A percentile compares a stretch with the other conserved stretches of the same genome.
These are phyloP conservation scores for Nematodospora anomalae DNA, from an alignment of 1,139 yeast species.

Conservation along the genomic window DNA sequence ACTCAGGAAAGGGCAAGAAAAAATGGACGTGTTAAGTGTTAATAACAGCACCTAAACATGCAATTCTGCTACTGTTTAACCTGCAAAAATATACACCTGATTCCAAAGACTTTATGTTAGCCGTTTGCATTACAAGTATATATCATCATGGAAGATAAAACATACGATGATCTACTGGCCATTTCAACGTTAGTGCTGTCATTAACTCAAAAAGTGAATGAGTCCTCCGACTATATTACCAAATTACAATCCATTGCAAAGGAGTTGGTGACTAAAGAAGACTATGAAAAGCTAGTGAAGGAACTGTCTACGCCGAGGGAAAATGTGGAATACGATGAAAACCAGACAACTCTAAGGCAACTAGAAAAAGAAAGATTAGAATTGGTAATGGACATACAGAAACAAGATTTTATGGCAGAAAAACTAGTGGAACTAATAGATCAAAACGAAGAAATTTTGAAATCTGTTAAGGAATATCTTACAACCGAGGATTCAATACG, in stretches of 20 bases:
- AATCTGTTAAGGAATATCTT: conserved; percentile 40
- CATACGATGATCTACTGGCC: conserved; percentile 25
- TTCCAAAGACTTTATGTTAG: too few relatives aligned
- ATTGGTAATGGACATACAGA: conserved; percentile 44
- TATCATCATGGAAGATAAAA: conserved; percentile 15
- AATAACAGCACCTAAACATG: neutral
- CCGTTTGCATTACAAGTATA: neutral
- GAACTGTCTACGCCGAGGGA: conserved; percentile 2
- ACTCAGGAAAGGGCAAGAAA: neutral
- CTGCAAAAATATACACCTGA: neutral
- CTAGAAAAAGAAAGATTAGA: conserved; percentile 38
- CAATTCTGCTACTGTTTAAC: neutral
- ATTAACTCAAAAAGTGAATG: conserved; percentile 23
- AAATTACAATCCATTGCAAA: conserved; percentile 24
- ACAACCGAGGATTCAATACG: conserved; percentile 22
- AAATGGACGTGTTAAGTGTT: conserved; percentile 3
- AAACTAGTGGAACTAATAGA: conserved; percentile 35
- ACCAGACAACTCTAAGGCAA: conserved; percentile 10
- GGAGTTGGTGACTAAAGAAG: conserved; percentile 22
- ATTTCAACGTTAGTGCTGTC: conserved; percentile 22
- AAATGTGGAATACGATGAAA: conserved; percentile 4
- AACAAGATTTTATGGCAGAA: conserved; percentile 38
- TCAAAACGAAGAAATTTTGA: conserved; percentile 43
- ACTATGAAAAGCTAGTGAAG: conserved; percentile 14
- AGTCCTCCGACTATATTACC: conserved; percentile 21